These are phyloP conservation scores for Fragosphaeria purpurea DNA, from an alignment of 2,329 filamentous ascomycete genomes.

Conservation along the genomic window DNA sequence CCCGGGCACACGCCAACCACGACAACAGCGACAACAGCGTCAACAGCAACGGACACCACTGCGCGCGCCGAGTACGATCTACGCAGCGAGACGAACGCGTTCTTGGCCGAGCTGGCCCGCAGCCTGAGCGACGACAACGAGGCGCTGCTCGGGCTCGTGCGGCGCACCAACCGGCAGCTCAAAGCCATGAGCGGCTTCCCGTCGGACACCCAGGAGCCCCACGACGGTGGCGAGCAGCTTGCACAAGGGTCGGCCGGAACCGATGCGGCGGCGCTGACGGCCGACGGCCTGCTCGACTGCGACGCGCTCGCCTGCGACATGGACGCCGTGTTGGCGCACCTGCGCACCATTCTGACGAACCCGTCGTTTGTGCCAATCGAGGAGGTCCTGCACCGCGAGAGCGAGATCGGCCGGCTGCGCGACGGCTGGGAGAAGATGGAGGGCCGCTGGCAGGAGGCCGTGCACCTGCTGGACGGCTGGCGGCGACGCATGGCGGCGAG, in stretches of 20 bases:
- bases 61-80: conserved; percentile 51
- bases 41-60: neutral
- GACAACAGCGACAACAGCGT: neutral
- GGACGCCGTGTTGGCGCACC: conserved; percentile 66
- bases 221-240: conserved; percentile 11
- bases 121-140: conserved; percentile 89
- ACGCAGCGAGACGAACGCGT: conserved; percentile 80
- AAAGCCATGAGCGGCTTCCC: conserved; percentile 54
- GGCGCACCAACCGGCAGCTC: conserved; percentile 60
- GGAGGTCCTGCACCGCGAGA: conserved; percentile 84
- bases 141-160: conserved; percentile 60
- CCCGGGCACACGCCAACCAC: neutral
- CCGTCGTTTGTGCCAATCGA: conserved; percentile 94
- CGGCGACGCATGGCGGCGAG: conserved; percentile 66
- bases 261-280: conserved; percentile 19
- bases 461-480: conserved; percentile 88
- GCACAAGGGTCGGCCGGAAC: neutral
- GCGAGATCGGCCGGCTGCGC: conserved; percentile 75
- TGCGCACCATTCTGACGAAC: conserved; percentile 79
- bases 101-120: conserved; percentile 75
- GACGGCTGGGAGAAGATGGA: conserved; percentile 94
- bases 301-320: conserved; percentile 63
- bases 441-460: conserved; percentile 76
- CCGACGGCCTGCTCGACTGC: conserved; percentile 23
- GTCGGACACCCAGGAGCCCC: conserved; percentile 16